phyloP scores from a whole-genome alignment of 768 basidiomycete species.

The Phaeotremella skinneri region DNA sequence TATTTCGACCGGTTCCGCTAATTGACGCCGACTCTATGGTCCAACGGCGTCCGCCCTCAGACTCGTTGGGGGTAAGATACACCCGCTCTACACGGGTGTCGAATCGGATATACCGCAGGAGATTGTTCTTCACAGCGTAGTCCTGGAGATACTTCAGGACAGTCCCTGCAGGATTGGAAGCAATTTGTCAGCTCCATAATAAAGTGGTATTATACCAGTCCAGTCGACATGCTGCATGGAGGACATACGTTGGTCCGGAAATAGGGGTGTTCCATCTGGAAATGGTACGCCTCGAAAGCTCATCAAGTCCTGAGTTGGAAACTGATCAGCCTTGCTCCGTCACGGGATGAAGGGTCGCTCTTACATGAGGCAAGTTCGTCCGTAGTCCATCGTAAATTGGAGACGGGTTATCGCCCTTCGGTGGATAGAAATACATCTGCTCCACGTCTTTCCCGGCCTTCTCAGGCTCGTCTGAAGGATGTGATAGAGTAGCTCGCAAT shows the following conservation, averaged over 20 bases:
- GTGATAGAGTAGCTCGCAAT: neutral
- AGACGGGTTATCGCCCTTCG: constrained; percentile 28
- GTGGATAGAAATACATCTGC: constrained; percentile 29
- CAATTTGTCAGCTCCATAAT: constrained; percentile 8
- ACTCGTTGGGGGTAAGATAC: constrained; percentile 8
- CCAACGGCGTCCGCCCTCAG: constrained; percentile 21
- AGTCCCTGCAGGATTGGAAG: constrained; percentile 52
- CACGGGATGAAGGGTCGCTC: constrained; percentile 3
- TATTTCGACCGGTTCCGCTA: neutral
- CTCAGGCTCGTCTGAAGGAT: neutral
- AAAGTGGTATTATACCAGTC: too few relatives aligned
- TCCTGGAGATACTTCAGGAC: constrained; percentile 64
- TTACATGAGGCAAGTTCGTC: constrained; percentile 47
- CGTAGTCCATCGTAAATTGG: constrained; percentile 48
- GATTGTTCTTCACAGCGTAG: constrained; percentile 64
- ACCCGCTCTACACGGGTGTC: constrained; percentile 58
- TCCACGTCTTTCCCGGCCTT: neutral
- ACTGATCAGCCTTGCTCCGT: neutral
- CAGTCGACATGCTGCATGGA: constrained; percentile 3
- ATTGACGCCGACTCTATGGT: constrained; percentile 17
- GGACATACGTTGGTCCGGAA: constrained; percentile 37
- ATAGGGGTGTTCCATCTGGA: constrained; percentile 22
- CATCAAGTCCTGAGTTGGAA: constrained; percentile 41
- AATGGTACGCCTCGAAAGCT: constrained; percentile 37
- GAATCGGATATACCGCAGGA: constrained; percentile 65